These are phyloP conservation scores for Pythium biforme DNA, from an alignment of 352 stramenopile species.

Conservation along the genomic window DNA sequence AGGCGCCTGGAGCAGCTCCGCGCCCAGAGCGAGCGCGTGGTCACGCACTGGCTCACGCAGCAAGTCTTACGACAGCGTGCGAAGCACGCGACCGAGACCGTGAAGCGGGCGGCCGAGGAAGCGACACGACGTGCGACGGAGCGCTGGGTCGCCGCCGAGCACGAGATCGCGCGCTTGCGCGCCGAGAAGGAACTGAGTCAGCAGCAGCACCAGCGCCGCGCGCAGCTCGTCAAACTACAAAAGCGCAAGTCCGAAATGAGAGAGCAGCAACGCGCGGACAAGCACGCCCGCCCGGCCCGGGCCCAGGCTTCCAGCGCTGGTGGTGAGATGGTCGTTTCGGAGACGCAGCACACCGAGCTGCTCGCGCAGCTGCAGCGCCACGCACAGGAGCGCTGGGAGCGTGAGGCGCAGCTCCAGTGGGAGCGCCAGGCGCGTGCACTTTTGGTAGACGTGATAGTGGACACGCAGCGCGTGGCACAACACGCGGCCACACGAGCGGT, in stretches of 20 bases:
- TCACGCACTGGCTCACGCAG: slow-evolving; percentile 39
- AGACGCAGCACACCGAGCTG: neutral
- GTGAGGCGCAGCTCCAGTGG: neutral
- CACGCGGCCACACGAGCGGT: neutral
- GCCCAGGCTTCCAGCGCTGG: no score
- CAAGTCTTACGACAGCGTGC: slow-evolving; percentile 15
- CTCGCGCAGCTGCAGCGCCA: slow-evolving; percentile 1
- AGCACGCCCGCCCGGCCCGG: neutral
- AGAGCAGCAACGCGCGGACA: slow-evolving; percentile 17
- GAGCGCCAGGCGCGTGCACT: neutral
- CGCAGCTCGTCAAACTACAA: slow-evolving; percentile 16
- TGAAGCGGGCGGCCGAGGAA: neutral
- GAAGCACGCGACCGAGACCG: neutral
- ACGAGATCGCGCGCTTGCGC: neutral
- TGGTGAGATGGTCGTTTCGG: no score
- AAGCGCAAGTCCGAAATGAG: slow-evolving; percentile 12
- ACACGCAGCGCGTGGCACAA: slow-evolving; percentile 8
- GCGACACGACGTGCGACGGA: neutral
- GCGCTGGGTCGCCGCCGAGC: slow-evolving; percentile 4
- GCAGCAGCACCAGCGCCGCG: slow-evolving; percentile 4
- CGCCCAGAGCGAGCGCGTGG: slow-evolving; percentile 30
- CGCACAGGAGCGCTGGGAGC: neutral
- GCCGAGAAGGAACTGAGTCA: slow-evolving; percentile 11
- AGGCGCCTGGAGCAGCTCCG: slow-evolving; percentile 9
- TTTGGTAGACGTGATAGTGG: slow-evolving; percentile 10